Percentiles rank a stretch among this genome's conserved stretches.
Conservation (phyloP, 176 grass and related monocot species). For the Luzula sylvatica region DNA sequence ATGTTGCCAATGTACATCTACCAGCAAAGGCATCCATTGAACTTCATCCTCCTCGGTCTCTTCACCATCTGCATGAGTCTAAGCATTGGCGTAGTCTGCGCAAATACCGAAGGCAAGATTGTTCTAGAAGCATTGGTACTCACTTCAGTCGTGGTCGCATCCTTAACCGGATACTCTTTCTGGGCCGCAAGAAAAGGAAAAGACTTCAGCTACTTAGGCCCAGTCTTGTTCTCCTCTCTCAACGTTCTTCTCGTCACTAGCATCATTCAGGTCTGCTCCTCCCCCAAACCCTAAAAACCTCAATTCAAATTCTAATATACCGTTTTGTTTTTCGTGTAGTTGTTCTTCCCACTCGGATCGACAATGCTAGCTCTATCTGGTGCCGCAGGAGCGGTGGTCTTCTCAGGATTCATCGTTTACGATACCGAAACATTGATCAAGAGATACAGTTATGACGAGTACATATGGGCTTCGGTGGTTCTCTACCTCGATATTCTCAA, state of each 20-base stretch:
- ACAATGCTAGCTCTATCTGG: conserved; percentile 56
- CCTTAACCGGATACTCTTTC: conserved; percentile 87
- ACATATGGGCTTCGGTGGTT: conserved; percentile 93
- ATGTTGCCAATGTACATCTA: conserved; percentile 83
- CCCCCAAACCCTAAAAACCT: too few species aligned
- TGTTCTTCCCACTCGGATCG: conserved; percentile 88
- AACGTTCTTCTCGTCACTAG: conserved; percentile 69
- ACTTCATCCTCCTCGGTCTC: conserved; percentile 72
- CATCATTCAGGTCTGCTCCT: conserved; percentile 53
- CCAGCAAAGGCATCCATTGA: conserved; percentile 88
- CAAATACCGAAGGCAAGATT: conserved; percentile 94
- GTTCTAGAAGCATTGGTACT: conserved; percentile 92
- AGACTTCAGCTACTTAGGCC: conserved; percentile 78
- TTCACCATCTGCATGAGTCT: conserved; percentile 95
- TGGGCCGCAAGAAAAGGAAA: conserved; percentile 99
- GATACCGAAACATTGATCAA: conserved; percentile 89
- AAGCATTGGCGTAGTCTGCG: conserved; percentile 89
- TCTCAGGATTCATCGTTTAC: conserved; percentile 84
- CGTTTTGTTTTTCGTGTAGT: conserved; percentile 22
- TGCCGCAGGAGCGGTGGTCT: conserved; percentile 72
- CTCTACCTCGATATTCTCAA: conserved; percentile 99
- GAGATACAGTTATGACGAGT: conserved; percentile 90
- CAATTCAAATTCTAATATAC: too few species aligned
- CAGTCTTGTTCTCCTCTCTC: conserved; percentile 63
- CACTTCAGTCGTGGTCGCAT: conserved; percentile 74